Conservation (phyloP, 2,329 filamentous ascomycete species). For the Dissoconium aciculare region DNA sequence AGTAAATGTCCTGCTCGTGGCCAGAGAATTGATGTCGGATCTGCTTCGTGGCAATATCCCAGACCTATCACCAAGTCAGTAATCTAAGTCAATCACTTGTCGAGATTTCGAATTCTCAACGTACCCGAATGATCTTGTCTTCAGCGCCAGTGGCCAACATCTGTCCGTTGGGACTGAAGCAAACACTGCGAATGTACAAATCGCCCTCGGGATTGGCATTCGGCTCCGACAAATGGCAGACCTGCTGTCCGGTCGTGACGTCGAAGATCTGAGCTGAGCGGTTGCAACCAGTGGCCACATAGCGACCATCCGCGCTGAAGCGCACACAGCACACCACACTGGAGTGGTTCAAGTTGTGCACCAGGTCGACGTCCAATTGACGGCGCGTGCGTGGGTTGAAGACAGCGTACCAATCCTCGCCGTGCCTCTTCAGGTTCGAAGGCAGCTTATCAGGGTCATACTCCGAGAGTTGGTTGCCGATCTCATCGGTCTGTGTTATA, state of each 20-base stretch:
- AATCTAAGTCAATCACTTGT: background rate
- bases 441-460: constrained; percentile 76
- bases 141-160: constrained; percentile 92
- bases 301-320: constrained; percentile 91
- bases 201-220: constrained; percentile 77
- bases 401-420: constrained; percentile 86
- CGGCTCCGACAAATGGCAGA: constrained; percentile 82
- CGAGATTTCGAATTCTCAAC: constrained; percentile 17
- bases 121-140: constrained; percentile 88
- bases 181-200: constrained; percentile 92
- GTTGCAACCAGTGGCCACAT: constrained; percentile 93
- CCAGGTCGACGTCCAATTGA: constrained; percentile 79
- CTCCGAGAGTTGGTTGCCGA: constrained; percentile 64
- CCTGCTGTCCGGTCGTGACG: constrained; percentile 69
- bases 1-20: constrained; percentile 98
- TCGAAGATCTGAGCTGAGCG: constrained; percentile 99
- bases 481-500: constrained; percentile 28
- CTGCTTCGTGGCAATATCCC: constrained; percentile 72
- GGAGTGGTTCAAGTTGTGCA: constrained; percentile 84
- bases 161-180: constrained; percentile 92
- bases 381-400: constrained; percentile 83
- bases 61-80: constrained; percentile 48
- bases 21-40: constrained; percentile 92
- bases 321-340: constrained; percentile 97
- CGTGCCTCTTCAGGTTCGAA: constrained; percentile 74